Percentiles rank a stretch among this genome's conserved stretches.
Evolutionary conservation across 225 moss, liverwort and hornwort species (phyloP).

Genomic region (Ulota crispa): DNA sequence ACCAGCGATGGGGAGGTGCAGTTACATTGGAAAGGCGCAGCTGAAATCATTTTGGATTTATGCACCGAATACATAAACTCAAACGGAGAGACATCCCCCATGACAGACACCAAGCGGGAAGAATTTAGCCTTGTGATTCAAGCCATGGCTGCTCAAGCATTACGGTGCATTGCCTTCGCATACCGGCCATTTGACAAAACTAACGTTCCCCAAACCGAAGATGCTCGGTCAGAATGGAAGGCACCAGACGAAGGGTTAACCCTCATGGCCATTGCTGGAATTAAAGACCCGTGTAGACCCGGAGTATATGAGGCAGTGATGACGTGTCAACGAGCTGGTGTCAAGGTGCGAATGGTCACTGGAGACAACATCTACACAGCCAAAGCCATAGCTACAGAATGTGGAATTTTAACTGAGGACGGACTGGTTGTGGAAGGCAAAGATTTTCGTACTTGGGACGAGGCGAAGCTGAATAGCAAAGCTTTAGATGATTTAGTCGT

Average conservation of each 20-base stretch:
- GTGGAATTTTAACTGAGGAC: background rate
- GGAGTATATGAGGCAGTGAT: slow-evolving; percentile 1
- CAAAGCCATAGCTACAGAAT: slow-evolving; percentile 8
- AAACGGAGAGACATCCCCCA: background rate
- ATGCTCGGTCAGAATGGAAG: slow-evolving; percentile 15
- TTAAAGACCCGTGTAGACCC: slow-evolving; percentile 39
- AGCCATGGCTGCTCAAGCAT: slow-evolving; percentile 38
- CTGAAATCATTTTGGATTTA: slow-evolving; percentile 35
- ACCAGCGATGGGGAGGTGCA: background rate
- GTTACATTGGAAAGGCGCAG: slow-evolving; percentile 44
- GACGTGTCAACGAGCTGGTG: slow-evolving; percentile 6
- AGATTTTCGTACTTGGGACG: slow-evolving; percentile 3
- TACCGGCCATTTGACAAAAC: slow-evolving; percentile 9
- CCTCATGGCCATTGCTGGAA: slow-evolving; percentile 29
- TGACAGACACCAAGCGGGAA: slow-evolving; percentile 7
- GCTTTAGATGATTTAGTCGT: background rate
- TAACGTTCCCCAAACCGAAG: slow-evolving; percentile 18
- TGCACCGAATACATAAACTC: slow-evolving; percentile 21
- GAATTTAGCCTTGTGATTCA: slow-evolving; percentile 11
- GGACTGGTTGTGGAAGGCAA: background rate
- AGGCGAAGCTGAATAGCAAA: background rate
- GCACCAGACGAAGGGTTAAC: slow-evolving; percentile 19
- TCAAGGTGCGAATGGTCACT: slow-evolving; percentile 9
- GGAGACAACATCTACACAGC: slow-evolving; percentile 14
- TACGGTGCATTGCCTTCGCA: slow-evolving; percentile 44